Conservation (phyloP, 2,329 filamentous ascomycete genomes). For the Colletotrichum eleusines region DNA sequence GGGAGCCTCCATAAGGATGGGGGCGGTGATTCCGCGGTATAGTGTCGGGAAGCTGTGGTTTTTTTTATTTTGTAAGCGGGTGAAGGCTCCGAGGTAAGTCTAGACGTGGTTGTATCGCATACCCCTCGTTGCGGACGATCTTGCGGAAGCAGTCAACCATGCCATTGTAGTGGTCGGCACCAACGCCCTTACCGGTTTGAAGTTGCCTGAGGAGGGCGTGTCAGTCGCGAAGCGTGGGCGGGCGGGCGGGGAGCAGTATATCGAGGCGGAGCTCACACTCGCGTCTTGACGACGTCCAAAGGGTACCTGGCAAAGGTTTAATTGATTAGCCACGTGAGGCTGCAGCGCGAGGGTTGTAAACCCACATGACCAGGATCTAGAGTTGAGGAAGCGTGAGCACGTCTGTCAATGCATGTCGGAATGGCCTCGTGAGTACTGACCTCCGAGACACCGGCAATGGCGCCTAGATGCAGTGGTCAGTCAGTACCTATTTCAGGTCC, state of each 20-base stretch:
- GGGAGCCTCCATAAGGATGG: slow-evolving; percentile 95
- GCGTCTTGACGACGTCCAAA: slow-evolving; percentile 97
- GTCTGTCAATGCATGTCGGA: slow-evolving; percentile 39
- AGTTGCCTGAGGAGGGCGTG: slow-evolving; percentile 74
- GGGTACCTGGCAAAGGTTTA: slow-evolving; percentile 82
- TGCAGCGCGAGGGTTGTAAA: slow-evolving; percentile 38
- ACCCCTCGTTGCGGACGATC: slow-evolving; percentile 97
- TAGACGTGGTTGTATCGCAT: slow-evolving; percentile 49
- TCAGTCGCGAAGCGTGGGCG: slow-evolving; percentile 42
- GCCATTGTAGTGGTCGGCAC: slow-evolving; percentile 91
- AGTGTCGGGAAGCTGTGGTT: slow-evolving; percentile 80
- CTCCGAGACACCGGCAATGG: slow-evolving; percentile 97
- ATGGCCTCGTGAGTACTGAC: slow-evolving; percentile 65
- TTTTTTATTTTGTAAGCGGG: slow-evolving; percentile 38
- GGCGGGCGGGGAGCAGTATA: slow-evolving; percentile 40
- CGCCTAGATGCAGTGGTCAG: slow-evolving; percentile 66
- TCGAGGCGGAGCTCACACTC: slow-evolving; percentile 76
- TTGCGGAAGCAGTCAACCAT: slow-evolving; percentile 99
- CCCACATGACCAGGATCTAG: slow-evolving; percentile 90
- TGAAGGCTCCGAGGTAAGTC: not conserved
- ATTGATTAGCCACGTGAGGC: slow-evolving; percentile 41
- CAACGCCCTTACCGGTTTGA: slow-evolving; percentile 78
- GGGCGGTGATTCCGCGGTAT: slow-evolving; percentile 95
- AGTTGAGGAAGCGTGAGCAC: slow-evolving; percentile 43
- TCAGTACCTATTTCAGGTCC: slow-evolving; percentile 43